Conservation (phyloP, 768 basidiomycete genomes). For the Lactarius akahatsu region DNA sequence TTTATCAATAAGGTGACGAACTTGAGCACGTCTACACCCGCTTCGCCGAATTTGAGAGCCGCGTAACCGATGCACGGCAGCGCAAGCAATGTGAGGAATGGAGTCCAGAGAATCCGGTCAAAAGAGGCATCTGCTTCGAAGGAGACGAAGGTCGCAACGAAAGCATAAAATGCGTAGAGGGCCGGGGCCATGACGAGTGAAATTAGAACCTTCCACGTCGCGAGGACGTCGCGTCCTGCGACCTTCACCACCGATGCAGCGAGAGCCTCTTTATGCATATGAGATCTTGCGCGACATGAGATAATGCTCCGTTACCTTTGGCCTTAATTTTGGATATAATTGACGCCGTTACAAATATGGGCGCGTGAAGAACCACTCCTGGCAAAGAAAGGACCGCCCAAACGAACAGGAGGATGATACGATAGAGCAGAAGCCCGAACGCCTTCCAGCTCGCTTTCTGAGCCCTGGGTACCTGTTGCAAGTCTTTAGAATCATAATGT, state of each 20-base stretch:
- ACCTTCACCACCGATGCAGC: constrained; percentile 94
- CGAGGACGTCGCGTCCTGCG: constrained; percentile 88
- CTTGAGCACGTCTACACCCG: constrained; percentile 97
- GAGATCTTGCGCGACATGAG: background rate
- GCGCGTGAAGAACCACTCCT: constrained; percentile 85
- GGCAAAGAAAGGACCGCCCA: constrained; percentile 88
- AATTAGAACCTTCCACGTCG: constrained; percentile 96
- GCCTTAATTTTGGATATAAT: constrained; percentile 85
- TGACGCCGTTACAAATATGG: constrained; percentile 88
- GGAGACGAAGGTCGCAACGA: constrained; percentile 74
- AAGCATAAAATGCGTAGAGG: constrained; percentile 79
- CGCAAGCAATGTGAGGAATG: constrained; percentile 65
- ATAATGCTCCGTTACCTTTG: constrained; percentile 53
- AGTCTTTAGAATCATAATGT: constrained; percentile 15
- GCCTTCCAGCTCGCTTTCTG: constrained; percentile 85
- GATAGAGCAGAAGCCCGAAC: constrained; percentile 77
- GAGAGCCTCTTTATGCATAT: constrained; percentile 69
- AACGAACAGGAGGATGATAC: constrained; percentile 66
- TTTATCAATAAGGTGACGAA: constrained; percentile 40
- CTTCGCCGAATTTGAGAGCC: constrained; percentile 95
- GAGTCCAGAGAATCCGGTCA: constrained; percentile 67
- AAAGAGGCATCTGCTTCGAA: constrained; percentile 62
- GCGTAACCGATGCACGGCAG: constrained; percentile 89
- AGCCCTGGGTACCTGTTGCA: constrained; percentile 75
- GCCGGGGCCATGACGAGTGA: constrained; percentile 85